Evolutionary conservation across 2,329 filamentous ascomycete species (phyloP), one percentile per base, ranked within the genome.

Genomic region (Thelonectria rubi): DNA sequence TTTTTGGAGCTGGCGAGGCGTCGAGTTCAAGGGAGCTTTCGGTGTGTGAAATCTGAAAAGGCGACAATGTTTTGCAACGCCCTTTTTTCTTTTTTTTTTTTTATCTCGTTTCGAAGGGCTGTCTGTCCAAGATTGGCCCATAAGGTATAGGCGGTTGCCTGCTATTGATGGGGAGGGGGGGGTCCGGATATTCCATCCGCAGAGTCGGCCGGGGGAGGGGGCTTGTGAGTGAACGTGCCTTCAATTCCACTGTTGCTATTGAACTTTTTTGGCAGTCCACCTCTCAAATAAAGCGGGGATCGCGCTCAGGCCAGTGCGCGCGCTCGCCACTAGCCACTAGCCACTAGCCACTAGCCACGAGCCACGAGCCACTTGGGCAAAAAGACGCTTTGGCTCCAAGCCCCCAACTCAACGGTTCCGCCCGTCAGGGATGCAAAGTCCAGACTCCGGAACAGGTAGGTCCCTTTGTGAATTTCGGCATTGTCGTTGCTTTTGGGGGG

Each of bases 271-370:
- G n/a, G n/a, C n/a, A n/a, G n/a, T n/a, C n/a, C n/a, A n/a, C n/a
- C n/a, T n/a, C n/a, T n/a, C 4, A 24, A 24, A 24, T 24, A 59
- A 60, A 66, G 68, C 58, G 57, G 59, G 62, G 62, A 62, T 64
- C 58, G 54, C 49, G 49, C 46, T 45, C 62, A 45, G 58, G 58
- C 58, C 58, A 56, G 39, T 58, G 62, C 62, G 24, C 24, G 24
- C 24, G 55, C 37, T 24, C 48, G 52, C 51, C 24, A 55, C 37
- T 34, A 54, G n/a, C 37, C 20, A 20, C 43, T 21, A 20, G 52
- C 51, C 24, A 55, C 37, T 34, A 54, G n/a, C 37, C 20, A 20
- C 43, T 21, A 20, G 21, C 18, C 20, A 26, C 51, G 42, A 59
- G 56, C 51, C 24, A 24, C 24, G 24, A 24, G 24, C 24, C 24